Base-by-base conservation (phyloP, 2,329 filamentous ascomycete genomes). In the Cladosporium cucumerinum region DNA sequence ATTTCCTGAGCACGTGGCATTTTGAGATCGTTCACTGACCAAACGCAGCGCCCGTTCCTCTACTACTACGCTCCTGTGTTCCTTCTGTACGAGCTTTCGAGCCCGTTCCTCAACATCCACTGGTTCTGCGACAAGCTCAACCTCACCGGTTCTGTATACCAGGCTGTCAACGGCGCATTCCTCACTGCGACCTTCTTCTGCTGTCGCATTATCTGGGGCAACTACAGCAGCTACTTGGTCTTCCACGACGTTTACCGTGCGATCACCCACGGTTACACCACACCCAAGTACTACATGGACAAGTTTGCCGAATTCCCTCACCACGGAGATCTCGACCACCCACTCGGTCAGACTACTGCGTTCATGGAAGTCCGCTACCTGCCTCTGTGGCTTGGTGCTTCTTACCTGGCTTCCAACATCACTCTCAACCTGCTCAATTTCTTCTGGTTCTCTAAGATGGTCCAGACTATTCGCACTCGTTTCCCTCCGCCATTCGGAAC, bases 101-200 rank as follows among this genome's bases (percentile, higher is more conserved):
- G 89, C 5, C 91, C 91, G 8, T 93, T 95, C 77, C 84, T 95
- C 65, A 96, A 96, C 75, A 85, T 94, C 74, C 92, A 96, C 81
- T 96, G 92, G 92, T 95, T 95, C 81, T 91, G 90, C 78, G 92
- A 96, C 79, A 96, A 96, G 81, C 81, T 94, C 66, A 85, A 87
- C 72, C 87, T 92, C 83, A 95, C 92, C 0, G 92, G 92, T 39
- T 87, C 88, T 23, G 83, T 82, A 61, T 78, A 86, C 26, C 92
- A 95, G 79, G 84, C 93, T 30, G 87, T 91, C 78, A 95, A 95
- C 72, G 91, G 91, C 70, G 82, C 93, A 67, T 73, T 86, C 64
- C 85, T 95, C 3, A 85, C 94, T 61, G 77, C 81, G 69, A 91
- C 85, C 57, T 95, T 95, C 78, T 93, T 93, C 79, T 85, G 82